Evolutionary conservation across 345 rosid species (phyloP), one percentile per base, ranked within the genome.

Genomic region (Ricinus communis): DNA sequence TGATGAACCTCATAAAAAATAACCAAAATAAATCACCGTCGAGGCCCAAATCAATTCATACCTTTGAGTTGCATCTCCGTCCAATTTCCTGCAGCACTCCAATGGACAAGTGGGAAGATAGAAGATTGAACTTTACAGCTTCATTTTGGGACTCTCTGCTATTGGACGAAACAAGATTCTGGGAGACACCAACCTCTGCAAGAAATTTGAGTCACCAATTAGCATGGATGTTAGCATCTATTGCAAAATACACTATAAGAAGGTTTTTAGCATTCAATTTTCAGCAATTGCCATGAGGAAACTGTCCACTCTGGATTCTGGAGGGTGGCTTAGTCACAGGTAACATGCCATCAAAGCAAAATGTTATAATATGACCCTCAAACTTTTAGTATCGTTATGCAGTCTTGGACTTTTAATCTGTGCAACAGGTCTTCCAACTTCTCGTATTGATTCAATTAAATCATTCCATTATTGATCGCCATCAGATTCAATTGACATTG

Each of bases 21-120:
- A 56, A 47, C 19, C 22, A 25, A 68, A 55, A 19, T n/a, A 65
- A 62, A 73, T 28, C 51, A 64, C 12, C 38, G 71, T 49, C 45
- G 51, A 38, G 30, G 68, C 31, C 46, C 27, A 16, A 60, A 71
- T 14, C 31, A 31, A 28, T 71, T 7, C 25, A 63, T 77, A 90
- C 99, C 96, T 90, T 89, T 47, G 96, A 86, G 80, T 91, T 83
- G 78, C 99, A 95, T 82, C 91, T 86, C 77, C 87, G 79, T 72
- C 91, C 99, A 83, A 92, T 95, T 85, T 95, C 98, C 57, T 88
- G 98, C 68, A 95, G 82, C 45, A 88, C 99, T 70, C 89, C 84
- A 63, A 89, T 87, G 68, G 79, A 87, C 70, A 95, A 79, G 79
- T 88, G 88, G 69, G 96, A 73, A 10, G 86, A 84, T 56, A 86